Percentiles rank a stretch among this genome's conserved stretches.
Conservation (phyloP, 2,329 filamentous ascomycete genomes). For the Chaetomiaceae sp. region DNA sequence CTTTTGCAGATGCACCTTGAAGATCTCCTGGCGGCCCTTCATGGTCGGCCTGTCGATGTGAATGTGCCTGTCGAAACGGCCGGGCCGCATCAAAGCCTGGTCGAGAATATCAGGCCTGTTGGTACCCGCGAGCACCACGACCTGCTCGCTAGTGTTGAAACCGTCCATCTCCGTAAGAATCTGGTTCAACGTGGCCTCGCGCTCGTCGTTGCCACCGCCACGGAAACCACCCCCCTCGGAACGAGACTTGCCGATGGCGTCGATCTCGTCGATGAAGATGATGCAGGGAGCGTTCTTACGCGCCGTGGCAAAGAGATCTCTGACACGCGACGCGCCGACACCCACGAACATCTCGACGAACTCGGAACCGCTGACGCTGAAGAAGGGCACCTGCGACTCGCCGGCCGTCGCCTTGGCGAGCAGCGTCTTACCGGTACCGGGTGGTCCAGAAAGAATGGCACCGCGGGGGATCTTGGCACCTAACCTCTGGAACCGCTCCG, state of each 20-base stretch:
- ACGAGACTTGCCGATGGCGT: slow-evolving; percentile 90
- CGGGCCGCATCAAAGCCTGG: slow-evolving; percentile 91
- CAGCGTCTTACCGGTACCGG: slow-evolving; percentile 96
- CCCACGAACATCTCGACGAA: slow-evolving; percentile 99
- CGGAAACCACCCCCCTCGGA: slow-evolving; percentile 73
- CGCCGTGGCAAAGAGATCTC: slow-evolving; percentile 90
- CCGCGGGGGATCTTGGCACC: slow-evolving; percentile 97
- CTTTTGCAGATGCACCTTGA: slow-evolving; percentile 88
- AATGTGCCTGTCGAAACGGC: slow-evolving; percentile 96
- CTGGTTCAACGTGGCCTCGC: slow-evolving; percentile 95
- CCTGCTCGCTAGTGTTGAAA: slow-evolving; percentile 94
- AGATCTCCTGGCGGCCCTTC: slow-evolving; percentile 94
- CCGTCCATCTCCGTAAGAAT: slow-evolving; percentile 99
- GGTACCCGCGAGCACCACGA: slow-evolving; percentile 93
- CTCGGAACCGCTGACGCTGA: slow-evolving; percentile 95
- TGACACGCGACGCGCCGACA: slow-evolving; percentile 91
- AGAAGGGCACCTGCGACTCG: slow-evolving; percentile 95
- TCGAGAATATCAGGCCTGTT: slow-evolving; percentile 94
- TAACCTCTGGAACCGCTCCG: slow-evolving; percentile 84
- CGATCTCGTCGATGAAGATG: slow-evolving; percentile 99
- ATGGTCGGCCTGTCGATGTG: slow-evolving; percentile 92
- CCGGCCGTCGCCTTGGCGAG: slow-evolving; percentile 96
- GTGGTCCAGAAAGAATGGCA: slow-evolving; percentile 93
- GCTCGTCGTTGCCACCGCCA: slow-evolving; percentile 93
- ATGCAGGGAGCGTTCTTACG: slow-evolving; percentile 97